These are phyloP conservation scores for Kregervanrija pseudodelftensis DNA, from an alignment of 805 yeast genomes.

Conservation along the genomic window DNA sequence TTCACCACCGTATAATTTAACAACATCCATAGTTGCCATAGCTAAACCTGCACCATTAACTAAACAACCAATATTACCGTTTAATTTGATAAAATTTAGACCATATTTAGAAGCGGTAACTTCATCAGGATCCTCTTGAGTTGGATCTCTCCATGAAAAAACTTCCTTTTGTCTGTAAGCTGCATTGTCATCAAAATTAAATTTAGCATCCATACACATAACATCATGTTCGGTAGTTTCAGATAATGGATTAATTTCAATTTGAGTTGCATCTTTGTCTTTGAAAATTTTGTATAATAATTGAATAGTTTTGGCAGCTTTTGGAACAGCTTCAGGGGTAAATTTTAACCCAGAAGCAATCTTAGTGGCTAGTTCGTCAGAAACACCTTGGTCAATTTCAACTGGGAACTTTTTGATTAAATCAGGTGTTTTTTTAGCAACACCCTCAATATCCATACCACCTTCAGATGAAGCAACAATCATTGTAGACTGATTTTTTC, in stretches of 20 bases:
- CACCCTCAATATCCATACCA: conserved; percentile 99
- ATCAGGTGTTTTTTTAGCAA: conserved; percentile 83
- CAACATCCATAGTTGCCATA: conserved; percentile 99
- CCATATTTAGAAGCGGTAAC: conserved; percentile 85
- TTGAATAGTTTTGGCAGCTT: conserved; percentile 82
- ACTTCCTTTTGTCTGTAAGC: conserved; percentile 91
- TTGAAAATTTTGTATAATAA: conserved; percentile 82
- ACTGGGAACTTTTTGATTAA: conserved; percentile 87
- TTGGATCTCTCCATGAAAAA: conserved; percentile 91
- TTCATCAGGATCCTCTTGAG: conserved; percentile 98
- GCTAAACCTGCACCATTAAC: conserved; percentile 99
- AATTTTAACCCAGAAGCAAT: conserved; percentile 80
- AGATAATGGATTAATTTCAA: conserved; percentile 96
- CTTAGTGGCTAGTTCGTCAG: conserved; percentile 64
- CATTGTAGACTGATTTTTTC: conserved; percentile 82
- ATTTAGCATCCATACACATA: conserved; percentile 98
- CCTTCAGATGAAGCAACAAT: conserved; percentile 97
- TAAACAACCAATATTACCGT: conserved; percentile 97
- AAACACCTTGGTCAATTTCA: conserved; percentile 71
- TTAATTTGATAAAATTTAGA: conserved; percentile 93
- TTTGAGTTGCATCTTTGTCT: conserved; percentile 95
- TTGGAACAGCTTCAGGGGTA: conserved; percentile 65
- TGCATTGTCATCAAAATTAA: conserved; percentile 96
- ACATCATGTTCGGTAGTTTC: conserved; percentile 88
- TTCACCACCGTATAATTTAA: conserved; percentile 94